Evolutionary conservation across 2,329 filamentous ascomycete species (phyloP).

Genomic region (Pseudomassariella vexata): DNA sequence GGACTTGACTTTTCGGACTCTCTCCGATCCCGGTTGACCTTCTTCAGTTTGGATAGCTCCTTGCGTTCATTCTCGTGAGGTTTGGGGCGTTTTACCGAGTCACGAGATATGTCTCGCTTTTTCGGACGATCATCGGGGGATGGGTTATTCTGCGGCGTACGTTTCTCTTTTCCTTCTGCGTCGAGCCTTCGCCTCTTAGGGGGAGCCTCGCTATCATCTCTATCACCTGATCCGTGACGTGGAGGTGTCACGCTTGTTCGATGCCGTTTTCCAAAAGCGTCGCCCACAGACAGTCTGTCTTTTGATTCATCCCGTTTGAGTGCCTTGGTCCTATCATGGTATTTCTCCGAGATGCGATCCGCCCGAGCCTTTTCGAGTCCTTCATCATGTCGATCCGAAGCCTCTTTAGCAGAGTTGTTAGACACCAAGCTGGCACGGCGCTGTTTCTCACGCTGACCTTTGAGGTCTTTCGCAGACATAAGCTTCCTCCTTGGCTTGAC

Average conservation of each 20-base stretch:
- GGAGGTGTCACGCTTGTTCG: slow-evolving; percentile 56
- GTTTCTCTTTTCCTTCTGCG: slow-evolving; percentile 44
- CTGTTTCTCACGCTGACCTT: slow-evolving; percentile 53
- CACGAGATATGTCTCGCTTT: slow-evolving; percentile 36
- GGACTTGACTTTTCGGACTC: slow-evolving; percentile 34
- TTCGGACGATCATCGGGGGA: slow-evolving; percentile 41
- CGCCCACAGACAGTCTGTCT: slow-evolving; percentile 46
- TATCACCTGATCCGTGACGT: slow-evolving; percentile 43
- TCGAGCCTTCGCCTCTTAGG: slow-evolving; percentile 54
- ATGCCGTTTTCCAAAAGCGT: slow-evolving; percentile 51
- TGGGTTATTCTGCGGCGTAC: slow-evolving; percentile 32
- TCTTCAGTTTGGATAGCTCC: slow-evolving; percentile 29
- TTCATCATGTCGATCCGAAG: slow-evolving; percentile 48
- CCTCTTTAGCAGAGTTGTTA: slow-evolving; percentile 48
- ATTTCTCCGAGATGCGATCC: slow-evolving; percentile 43
- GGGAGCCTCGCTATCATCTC: slow-evolving; percentile 45
- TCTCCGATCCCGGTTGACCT: slow-evolving; percentile 32
- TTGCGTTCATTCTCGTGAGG: slow-evolving; percentile 30
- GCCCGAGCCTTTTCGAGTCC: slow-evolving; percentile 38
- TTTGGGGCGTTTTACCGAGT: slow-evolving; percentile 28
- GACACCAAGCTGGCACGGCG: slow-evolving; percentile 54
- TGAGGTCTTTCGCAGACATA: slow-evolving; percentile 57
- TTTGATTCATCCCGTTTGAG: slow-evolving; percentile 56
- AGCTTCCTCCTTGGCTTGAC: slow-evolving; percentile 57
- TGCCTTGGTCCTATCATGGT: slow-evolving; percentile 55